Conservation (phyloP, 139 green algal genomes). For the Micractinium conductrix region DNA sequence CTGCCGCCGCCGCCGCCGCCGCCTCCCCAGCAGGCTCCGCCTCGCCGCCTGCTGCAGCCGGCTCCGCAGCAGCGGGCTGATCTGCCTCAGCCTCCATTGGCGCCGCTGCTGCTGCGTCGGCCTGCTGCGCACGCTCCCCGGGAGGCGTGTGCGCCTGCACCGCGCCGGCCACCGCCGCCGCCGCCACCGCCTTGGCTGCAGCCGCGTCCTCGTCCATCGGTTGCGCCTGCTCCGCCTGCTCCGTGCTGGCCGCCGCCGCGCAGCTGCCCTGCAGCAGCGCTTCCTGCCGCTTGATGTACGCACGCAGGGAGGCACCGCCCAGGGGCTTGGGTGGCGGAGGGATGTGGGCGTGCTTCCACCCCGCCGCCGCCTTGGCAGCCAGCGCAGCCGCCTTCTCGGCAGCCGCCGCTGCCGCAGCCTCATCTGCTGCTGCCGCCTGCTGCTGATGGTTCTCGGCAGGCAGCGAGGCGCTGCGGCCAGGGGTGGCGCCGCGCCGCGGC, state of each 20-base stretch:
- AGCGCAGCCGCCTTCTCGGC: background rate
- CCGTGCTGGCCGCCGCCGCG: background rate
- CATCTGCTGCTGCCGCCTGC: background rate
- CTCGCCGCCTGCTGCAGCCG: too few species aligned
- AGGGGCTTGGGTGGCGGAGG: constrained; percentile 14
- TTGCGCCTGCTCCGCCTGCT: background rate
- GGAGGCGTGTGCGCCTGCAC: background rate
- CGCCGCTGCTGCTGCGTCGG: too few species aligned
- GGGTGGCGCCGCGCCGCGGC: background rate
- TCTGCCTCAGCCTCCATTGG: too few species aligned
- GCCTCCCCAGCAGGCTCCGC: too few species aligned
- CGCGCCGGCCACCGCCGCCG: background rate
- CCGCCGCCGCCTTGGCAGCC: background rate
- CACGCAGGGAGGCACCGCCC: background rate
- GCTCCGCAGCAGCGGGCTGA: too few species aligned
- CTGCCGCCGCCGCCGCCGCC: too few species aligned
- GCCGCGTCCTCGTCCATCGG: constrained; percentile 5
- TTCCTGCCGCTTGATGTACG: constrained; percentile 17
- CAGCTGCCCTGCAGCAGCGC: background rate
- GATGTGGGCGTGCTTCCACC: constrained; percentile 19
- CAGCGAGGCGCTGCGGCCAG: background rate
- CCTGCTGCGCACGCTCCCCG: too few species aligned
- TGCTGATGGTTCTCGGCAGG: background rate
- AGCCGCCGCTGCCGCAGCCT: background rate
- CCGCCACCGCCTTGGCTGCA: background rate